Percentiles rank a stretch among this genome's conserved stretches.
phyloP scores from a whole-genome alignment of 2,329 filamentous ascomycete species.

The Ceratocystis cacaofunesta region DNA sequence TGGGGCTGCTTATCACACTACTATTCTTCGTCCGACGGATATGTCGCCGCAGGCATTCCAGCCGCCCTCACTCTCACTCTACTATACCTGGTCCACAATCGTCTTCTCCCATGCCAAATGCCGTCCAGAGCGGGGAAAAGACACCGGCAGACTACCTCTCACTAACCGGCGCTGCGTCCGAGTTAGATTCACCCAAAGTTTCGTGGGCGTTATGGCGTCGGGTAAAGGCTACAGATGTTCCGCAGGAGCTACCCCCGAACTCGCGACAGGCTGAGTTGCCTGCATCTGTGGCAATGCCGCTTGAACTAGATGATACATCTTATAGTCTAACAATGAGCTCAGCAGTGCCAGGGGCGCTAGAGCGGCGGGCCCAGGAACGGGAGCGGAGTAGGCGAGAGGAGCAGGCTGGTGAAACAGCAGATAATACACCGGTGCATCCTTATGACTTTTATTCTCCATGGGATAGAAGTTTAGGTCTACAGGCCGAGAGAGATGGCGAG shows the following conservation, averaged over 20 bases:
- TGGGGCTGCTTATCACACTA: not conserved
- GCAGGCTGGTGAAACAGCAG: not conserved
- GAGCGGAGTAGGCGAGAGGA: not conserved
- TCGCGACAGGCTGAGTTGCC: constrained; percentile 6
- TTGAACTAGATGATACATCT: constrained; percentile 6
- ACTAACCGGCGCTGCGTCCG: not conserved
- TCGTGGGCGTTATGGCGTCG: constrained; percentile 8
- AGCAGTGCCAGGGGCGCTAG: not conserved
- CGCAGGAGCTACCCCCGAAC: not conserved
- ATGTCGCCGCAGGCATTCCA: not conserved
- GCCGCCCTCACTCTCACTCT: too few species aligned
- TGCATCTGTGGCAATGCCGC: not conserved
- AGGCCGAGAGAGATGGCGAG: not conserved
- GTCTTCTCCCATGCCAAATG: not conserved
- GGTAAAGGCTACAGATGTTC: not conserved
- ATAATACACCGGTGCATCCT: constrained; percentile 5
- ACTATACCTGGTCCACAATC: not conserved
- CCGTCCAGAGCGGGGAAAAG: not conserved
- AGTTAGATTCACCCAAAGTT: not conserved
- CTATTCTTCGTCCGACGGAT: not conserved
- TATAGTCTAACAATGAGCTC: not conserved
- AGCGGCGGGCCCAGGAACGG: not conserved
- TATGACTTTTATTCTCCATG: constrained; percentile 16
- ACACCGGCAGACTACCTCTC: not conserved
- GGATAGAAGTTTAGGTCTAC: not conserved